phyloP scores from a whole-genome alignment of 164 flowering plant genomes.

The Pachysandra terminalis region DNA sequence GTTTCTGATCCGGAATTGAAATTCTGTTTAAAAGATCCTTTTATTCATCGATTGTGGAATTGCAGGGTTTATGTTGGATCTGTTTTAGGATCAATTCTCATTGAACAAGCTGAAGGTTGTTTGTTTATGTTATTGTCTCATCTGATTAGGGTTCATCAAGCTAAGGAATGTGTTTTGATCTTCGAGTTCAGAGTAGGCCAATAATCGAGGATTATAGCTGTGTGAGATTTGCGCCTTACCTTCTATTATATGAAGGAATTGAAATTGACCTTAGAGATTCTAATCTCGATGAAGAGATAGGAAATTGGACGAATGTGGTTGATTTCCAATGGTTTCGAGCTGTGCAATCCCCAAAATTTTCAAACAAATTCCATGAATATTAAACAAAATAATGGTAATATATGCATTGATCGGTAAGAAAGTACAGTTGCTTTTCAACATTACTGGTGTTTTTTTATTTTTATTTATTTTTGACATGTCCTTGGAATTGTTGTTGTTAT shows the following conservation, averaged over 20 bases:
- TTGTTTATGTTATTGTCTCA: constrained; percentile 80
- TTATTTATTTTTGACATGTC: no score
- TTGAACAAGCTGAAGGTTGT: constrained; percentile 71
- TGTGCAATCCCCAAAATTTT: constrained; percentile 77
- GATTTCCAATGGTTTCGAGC: constrained; percentile 90
- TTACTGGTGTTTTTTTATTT: no score
- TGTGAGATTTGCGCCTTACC: constrained; percentile 83
- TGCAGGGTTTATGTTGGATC: no score
- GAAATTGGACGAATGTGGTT: constrained; percentile 88
- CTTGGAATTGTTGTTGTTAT: no score
- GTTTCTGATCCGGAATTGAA: constrained; percentile 23
- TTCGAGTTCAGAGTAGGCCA: constrained; percentile 81
- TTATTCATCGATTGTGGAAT: no score
- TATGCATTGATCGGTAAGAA: no score
- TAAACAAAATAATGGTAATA: no score
- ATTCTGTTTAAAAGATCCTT: constrained; percentile 22
- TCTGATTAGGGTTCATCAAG: constrained; percentile 82
- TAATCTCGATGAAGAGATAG: constrained; percentile 67
- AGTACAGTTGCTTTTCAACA: constrained; percentile 35
- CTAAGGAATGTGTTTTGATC: constrained; percentile 59
- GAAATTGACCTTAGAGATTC: constrained; percentile 60
- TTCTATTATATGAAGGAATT: constrained; percentile 64
- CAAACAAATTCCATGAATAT: no score
- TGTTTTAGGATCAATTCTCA: no score
- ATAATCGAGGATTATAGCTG: constrained; percentile 71